Conservation (phyloP, 192 early-diverging fungal genomes). For the Umbelopsis sp. region DNA sequence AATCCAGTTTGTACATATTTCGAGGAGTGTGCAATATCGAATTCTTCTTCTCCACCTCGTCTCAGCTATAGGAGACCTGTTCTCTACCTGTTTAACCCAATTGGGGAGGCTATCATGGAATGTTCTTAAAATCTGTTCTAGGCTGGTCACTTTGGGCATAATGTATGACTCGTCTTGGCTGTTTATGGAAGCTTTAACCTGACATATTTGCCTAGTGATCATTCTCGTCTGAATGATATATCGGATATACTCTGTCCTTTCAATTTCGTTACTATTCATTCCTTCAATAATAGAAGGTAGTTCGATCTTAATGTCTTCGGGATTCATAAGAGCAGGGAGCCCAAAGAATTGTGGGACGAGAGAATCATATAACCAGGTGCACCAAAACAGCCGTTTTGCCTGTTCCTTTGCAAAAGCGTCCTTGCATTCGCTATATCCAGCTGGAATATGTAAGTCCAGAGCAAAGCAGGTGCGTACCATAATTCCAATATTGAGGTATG, state of each 20-base stretch:
- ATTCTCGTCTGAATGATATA: background rate
- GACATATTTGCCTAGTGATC: background rate
- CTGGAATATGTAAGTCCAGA: conserved; percentile 24
- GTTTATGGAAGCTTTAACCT: background rate
- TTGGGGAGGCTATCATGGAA: background rate
- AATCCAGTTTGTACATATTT: conserved; percentile 32
- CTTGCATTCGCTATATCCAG: conserved; percentile 24
- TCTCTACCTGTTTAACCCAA: background rate
- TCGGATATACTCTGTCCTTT: background rate
- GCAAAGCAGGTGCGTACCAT: conserved; percentile 32
- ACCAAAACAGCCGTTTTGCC: conserved; percentile 31
- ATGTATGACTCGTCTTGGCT: background rate
- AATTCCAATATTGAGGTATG: conserved; percentile 25
- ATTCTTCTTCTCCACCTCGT: conserved; percentile 18
- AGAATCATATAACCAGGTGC: conserved; percentile 30
- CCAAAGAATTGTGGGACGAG: conserved; percentile 29
- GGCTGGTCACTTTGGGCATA: background rate
- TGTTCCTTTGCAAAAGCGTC: conserved; percentile 23
- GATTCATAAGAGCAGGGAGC: conserved; percentile 3
- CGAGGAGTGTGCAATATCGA: conserved; percentile 23
- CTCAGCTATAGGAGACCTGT: background rate
- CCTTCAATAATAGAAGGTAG: conserved; percentile 12
- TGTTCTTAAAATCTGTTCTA: background rate
- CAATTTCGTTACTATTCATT: background rate
- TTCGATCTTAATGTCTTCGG: conserved; percentile 22